phyloP scores from a whole-genome alignment of 106 monocot genomes.

The Dactylorhiza incarnata region DNA sequence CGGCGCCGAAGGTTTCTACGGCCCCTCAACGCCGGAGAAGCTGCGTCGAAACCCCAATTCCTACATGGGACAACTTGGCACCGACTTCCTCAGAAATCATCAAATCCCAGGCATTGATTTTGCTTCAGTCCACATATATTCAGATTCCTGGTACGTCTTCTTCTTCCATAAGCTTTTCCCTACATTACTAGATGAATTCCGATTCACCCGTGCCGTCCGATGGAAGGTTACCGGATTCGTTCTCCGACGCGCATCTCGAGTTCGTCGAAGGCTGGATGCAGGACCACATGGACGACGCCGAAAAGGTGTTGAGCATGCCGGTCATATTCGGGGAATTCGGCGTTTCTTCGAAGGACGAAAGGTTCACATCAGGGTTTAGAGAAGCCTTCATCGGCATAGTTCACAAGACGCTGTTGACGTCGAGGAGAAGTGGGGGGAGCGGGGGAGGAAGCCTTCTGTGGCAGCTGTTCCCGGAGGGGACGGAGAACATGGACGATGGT shows the following conservation, averaged over 20 bases:
- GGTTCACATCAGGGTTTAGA: constrained; percentile 36
- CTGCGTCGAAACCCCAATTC: constrained; percentile 38
- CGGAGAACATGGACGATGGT: constrained; percentile 87
- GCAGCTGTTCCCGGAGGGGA: constrained; percentile 88
- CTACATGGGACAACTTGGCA: constrained; percentile 36
- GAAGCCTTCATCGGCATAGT: constrained; percentile 54
- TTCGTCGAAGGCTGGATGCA: constrained; percentile 76
- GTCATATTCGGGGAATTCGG: constrained; percentile 79
- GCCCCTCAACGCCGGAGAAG: constrained; percentile 63
- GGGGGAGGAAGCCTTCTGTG: constrained; percentile 76
- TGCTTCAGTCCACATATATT: constrained; percentile 80
- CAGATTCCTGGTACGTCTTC: constrained; percentile 58
- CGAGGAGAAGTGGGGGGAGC: constrained; percentile 36
- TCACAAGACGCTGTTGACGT: constrained; percentile 36
- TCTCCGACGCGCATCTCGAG: constrained; percentile 32
- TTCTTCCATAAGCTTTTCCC: background rate
- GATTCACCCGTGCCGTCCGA: background rate
- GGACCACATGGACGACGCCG: constrained; percentile 73
- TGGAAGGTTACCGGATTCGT: constrained; percentile 40
- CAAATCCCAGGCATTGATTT: constrained; percentile 53
- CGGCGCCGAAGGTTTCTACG: constrained; percentile 82
- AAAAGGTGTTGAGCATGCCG: constrained; percentile 55
- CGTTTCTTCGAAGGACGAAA: constrained; percentile 36
- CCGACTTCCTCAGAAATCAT: constrained; percentile 90
- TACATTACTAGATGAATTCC: background rate